Percentiles rank a stretch among this genome's conserved stretches.
Evolutionary conservation across 176 grass and related monocot species (phyloP).

Genomic region (Hordeum vulgare): DNA sequence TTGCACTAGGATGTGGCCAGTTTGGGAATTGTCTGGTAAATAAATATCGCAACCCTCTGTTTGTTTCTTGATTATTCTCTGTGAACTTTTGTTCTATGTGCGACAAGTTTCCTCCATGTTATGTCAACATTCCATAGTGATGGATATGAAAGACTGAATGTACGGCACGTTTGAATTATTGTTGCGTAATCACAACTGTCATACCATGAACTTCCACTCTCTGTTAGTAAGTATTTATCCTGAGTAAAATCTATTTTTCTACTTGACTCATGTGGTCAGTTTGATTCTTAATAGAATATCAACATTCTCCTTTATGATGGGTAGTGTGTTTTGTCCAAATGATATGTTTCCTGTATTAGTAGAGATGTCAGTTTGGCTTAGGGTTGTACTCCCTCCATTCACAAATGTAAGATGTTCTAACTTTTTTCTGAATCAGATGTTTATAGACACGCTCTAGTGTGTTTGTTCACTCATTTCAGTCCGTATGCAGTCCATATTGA

Average conservation of each 20-base stretch:
- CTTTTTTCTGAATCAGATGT: too few relatives aligned
- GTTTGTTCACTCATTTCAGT: too few relatives aligned
- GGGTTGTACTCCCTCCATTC: too few relatives aligned
- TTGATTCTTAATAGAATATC: background rate
- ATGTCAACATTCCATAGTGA: background rate
- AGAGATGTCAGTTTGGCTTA: background rate
- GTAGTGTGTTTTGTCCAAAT: background rate
- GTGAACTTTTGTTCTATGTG: background rate
- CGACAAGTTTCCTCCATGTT: background rate
- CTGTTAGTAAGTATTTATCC: background rate
- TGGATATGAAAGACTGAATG: background rate
- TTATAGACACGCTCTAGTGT: too few relatives aligned
- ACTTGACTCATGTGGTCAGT: background rate
- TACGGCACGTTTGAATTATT: background rate
- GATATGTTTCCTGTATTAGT: background rate
- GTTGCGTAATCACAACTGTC: background rate
- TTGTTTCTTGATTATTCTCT: background rate
- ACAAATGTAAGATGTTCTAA: too few relatives aligned
- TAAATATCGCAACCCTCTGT: background rate
- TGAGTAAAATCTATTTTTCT: background rate
- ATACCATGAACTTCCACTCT: background rate
- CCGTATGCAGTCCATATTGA: too few relatives aligned
- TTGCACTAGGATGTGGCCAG: conserved; percentile 51
- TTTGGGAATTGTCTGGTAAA: conserved; percentile 94
- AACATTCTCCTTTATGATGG: background rate